A percentile compares a stretch with the other conserved stretches of the same genome.
phyloP scores from a whole-genome alignment of 1,284 basidiomycete genomes.

The Neotropicomus parvogracilis region DNA sequence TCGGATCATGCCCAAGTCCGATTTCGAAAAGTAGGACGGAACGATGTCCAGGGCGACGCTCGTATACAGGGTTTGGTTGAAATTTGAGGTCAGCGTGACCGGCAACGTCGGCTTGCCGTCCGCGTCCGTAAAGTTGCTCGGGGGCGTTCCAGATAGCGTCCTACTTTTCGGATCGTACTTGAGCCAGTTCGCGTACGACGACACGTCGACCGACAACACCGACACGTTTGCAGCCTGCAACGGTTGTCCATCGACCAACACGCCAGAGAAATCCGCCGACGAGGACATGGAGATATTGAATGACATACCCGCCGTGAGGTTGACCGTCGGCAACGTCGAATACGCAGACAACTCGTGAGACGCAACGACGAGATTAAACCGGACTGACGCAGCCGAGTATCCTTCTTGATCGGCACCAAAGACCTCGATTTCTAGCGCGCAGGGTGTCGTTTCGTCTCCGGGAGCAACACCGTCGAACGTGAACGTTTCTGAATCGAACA shows the following conservation, averaged over 20 bases:
- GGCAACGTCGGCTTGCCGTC: conserved; percentile 47
- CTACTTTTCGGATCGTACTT: conserved; percentile 53
- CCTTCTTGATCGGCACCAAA: conserved; percentile 65
- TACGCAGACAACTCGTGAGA: conserved; percentile 58
- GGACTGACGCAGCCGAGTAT: conserved; percentile 49
- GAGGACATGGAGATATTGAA: conserved; percentile 62
- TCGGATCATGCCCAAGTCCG: conserved; percentile 53
- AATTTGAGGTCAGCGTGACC: conserved; percentile 55
- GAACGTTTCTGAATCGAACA: conserved; percentile 61
- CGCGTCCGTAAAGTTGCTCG: conserved; percentile 33
- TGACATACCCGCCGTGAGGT: conserved; percentile 51
- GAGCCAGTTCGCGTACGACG: conserved; percentile 57
- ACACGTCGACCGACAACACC: conserved; percentile 53
- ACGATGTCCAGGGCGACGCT: conserved; percentile 61
- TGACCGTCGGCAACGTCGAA: conserved; percentile 56
- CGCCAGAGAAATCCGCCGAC: conserved; percentile 53
- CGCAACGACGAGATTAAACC: conserved; percentile 59
- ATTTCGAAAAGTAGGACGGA: conserved; percentile 64
- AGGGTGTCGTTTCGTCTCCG: conserved; percentile 37
- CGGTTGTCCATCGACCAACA: conserved; percentile 58
- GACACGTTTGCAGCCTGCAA: conserved; percentile 54
- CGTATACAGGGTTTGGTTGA: conserved; percentile 64
- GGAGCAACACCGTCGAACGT: conserved; percentile 84
- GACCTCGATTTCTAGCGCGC: conserved; percentile 50
- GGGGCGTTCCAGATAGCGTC: conserved; percentile 63